Base-by-base conservation (phyloP, 768 basidiomycete genomes). In the Termitomyces sp. region DNA sequence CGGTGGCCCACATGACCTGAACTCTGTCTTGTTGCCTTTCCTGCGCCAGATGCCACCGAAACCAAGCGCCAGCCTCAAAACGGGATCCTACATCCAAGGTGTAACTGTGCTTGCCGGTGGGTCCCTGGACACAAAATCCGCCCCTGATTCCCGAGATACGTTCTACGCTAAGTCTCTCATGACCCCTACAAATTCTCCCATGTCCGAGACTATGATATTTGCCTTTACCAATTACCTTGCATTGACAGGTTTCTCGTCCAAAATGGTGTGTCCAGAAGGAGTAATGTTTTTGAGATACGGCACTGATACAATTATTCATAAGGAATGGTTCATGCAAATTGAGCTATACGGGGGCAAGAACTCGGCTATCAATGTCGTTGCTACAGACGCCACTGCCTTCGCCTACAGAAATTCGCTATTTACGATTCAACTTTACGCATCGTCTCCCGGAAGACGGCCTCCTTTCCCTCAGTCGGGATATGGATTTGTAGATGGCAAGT, bases 381-480 rank as follows among this genome's bases (percentile, higher is more conserved):
- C 71, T 8, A 37, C 65, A 8, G 61, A 71, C 41, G 71, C 69
- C 1, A 79, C 78, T 0, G 73, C 81, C 0, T 83, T 80, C 56
- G 72, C 68, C 0, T 73, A 76, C 53, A 69, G 81, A 22, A 66
- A 65, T 56, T 71, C 74, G 1, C 61, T 76, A 38, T 79, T 79
- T 50, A 75, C 71, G 3, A 70, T 81, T 52, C 80, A 82, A 61
- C 66, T 81, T 54, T 81, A 83, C 60, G 77, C 77, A 0, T 77
- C 76, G 0, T 71, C 76, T 6, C 49, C 59, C 0, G 69, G 63
- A 48, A 58, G 63, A 7, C 52, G 58, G 0, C 74, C 77, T 2
- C 78, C 77, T 0, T 81, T 71, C 64, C 80, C 81, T 2, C 47
- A 60, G 5, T 64, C 65, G 15, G 81, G 78, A 0, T 74, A 79